A percentile compares a stretch with the other conserved stretches of the same genome.
These are phyloP conservation scores for Epicoccum sorghinum DNA, from an alignment of 2,329 filamentous ascomycete species.

Conservation along the genomic window DNA sequence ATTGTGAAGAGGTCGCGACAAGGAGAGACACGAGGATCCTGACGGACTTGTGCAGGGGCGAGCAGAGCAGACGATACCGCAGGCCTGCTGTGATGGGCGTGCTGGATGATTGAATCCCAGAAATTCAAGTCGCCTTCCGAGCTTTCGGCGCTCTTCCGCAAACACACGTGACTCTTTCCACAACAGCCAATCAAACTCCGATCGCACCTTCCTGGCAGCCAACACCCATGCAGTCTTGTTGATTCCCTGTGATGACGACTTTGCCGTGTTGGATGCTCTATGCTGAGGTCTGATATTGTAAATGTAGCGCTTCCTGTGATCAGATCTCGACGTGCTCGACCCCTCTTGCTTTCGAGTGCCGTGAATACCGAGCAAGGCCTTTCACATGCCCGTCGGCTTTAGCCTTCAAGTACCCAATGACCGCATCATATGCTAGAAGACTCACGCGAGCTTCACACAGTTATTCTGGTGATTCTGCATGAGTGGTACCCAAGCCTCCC, in stretches of 20 bases:
- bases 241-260: background rate
- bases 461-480: background rate
- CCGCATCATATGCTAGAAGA: slow-evolving; percentile 21
- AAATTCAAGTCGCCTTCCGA: slow-evolving; percentile 31
- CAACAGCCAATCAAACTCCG: slow-evolving; percentile 38
- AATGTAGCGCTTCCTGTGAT: background rate
- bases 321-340: no score
- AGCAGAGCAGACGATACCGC: slow-evolving; percentile 4
- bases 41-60: background rate
- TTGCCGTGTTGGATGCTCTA: background rate
- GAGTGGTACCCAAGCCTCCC: background rate
- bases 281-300: background rate
- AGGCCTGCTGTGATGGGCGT: slow-evolving; percentile 20
- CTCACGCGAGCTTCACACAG: slow-evolving; percentile 12
- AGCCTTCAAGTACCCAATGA: slow-evolving; percentile 20
- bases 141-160: slow-evolving; percentile 30
- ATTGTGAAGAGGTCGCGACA: slow-evolving; percentile 24
- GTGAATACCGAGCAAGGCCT: slow-evolving; percentile 29
- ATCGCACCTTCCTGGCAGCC: slow-evolving; percentile 24
- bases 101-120: slow-evolving; percentile 22
- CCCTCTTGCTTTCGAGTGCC: slow-evolving; percentile 5
- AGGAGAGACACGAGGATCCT: background rate
- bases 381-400: slow-evolving; percentile 35
- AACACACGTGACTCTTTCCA: slow-evolving; percentile 29
- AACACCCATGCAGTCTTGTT: background rate